Conservation (phyloP, 495 filamentous ascomycete genomes). For the Penicillium angulare region DNA sequence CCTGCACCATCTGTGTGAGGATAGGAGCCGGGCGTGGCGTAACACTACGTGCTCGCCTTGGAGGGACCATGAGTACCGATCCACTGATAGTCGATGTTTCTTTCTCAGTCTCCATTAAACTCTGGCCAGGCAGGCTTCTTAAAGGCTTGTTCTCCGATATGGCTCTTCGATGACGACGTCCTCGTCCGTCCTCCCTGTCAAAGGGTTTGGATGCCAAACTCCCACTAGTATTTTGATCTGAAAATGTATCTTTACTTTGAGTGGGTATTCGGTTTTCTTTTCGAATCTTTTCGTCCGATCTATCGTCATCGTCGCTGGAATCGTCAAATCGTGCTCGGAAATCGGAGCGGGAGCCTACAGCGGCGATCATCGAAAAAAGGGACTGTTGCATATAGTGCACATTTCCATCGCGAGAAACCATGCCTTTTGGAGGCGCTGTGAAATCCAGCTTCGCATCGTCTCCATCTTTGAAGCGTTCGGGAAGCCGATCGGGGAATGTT, state of each 20-base stretch:
- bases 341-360: conserved; percentile 78
- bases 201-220: background rate
- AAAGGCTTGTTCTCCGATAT: conserved; percentile 62
- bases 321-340: conserved; percentile 80
- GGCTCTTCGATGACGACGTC: conserved; percentile 51
- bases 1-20: conserved; percentile 80
- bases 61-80: conserved; percentile 15
- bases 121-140: conserved; percentile 56
- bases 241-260: background rate
- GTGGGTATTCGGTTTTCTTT: conserved; percentile 6
- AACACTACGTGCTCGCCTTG: conserved; percentile 33
- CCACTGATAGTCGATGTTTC: conserved; percentile 20
- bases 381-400: conserved; percentile 84
- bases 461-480: conserved; percentile 72
- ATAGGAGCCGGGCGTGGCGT: conserved; percentile 63
- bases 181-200: conserved; percentile 24
- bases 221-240: background rate
- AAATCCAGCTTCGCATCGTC: conserved; percentile 74
- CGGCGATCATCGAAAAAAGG: conserved; percentile 89
- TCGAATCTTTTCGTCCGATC: conserved; percentile 30
- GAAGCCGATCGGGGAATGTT: conserved; percentile 64
- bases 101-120: conserved; percentile 31
- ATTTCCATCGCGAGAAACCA: conserved; percentile 38
- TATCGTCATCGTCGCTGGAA: conserved; percentile 76
- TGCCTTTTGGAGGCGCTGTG: conserved; percentile 52